phyloP scores from a whole-genome alignment of 2,329 filamentous ascomycete genomes.

The Neocatenulostroma microsporum region DNA sequence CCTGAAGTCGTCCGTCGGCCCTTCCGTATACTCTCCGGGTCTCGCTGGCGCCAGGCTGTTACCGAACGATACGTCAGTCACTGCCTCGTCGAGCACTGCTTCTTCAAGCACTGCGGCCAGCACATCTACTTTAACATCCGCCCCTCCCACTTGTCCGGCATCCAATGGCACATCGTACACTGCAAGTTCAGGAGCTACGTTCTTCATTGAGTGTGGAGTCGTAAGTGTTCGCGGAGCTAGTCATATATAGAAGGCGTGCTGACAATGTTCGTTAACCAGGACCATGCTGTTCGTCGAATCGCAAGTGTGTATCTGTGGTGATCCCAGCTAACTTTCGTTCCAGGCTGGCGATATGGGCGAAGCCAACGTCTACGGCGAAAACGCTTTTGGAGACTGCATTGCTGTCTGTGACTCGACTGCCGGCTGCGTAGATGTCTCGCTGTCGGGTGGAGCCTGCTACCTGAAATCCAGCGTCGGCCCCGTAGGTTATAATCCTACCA shows the following conservation, averaged over 20 bases:
- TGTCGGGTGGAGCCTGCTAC: conserved; percentile 24
- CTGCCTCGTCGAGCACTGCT: conserved; percentile 1
- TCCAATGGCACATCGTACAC: conserved; percentile 12
- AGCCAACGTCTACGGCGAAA: conserved; percentile 12
- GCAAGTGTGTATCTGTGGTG: no score
- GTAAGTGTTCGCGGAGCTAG: no score
- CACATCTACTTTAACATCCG: not conserved
- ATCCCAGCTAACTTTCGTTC: conserved; percentile 14
- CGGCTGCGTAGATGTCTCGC: conserved; percentile 25
- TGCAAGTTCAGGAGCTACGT: conserved; percentile 9
- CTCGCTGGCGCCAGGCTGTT: conserved; percentile 9
- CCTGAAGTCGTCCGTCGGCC: conserved; percentile 24
- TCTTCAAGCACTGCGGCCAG: conserved; percentile 2
- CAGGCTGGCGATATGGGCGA: conserved; percentile 21
- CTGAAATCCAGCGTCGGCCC: conserved; percentile 22
- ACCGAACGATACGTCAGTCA: not conserved
- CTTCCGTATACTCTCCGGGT: conserved; percentile 18
- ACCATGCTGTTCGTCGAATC: no score
- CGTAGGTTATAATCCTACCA: no score
- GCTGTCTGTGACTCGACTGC: conserved; percentile 18
- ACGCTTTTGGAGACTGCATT: conserved; percentile 20
- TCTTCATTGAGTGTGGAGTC: conserved; percentile 21
- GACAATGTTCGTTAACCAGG: no score
- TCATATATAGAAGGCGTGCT: no score
- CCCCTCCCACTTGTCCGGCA: conserved; percentile 14